Base-by-base conservation (phyloP, 176 grass and related monocot genomes). In the Guadua angustifolia region DNA sequence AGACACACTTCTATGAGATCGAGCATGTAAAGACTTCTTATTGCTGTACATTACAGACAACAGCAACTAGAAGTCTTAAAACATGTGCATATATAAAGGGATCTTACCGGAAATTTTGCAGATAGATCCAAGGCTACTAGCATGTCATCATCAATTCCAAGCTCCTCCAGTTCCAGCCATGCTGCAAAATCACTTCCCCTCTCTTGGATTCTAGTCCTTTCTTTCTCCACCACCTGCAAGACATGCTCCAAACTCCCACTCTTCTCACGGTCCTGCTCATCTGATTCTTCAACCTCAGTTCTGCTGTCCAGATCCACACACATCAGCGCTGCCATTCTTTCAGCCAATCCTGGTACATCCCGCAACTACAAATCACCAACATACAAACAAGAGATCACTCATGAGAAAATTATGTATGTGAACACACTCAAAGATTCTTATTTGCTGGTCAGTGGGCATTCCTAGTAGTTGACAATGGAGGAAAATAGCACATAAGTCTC, bases 301-400 rank as follows among this genome's bases (percentile, higher is more conserved):
- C 39, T 86, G 75, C 39, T 58, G 69, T 97, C 95, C 57, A 94
- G 79, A 83, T 94, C 95, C 5, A 98, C 92, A 60, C 90, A 98
- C 95, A 98, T 98, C 85, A 98, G 65, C 9, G 92, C 90, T 14
- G 90, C 82, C 88, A 98, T 98, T 69, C 95, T 89, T 83, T 98
- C 90, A 0, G 90, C 95, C 78, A 98, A 77, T 74, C 90, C 92
- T 33, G 90, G 92, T 18, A 98, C 92, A 56, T 98, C 95, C 61
- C 79, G 81, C 77, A 98, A 77, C 95, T 98, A 63, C 81, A 93
- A 56, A 79, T 67, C 32, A 83, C 26, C 68, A 45, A 74, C 38
- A 88, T 12, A 15, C 16, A 71, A 65, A 65, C 19, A 53, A 70
- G 29, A 71, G 60, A 84, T 46, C 46, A 63, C 15, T 62, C 36